Conservation (phyloP, 179 eudicot species). For the Silene coronaria region DNA sequence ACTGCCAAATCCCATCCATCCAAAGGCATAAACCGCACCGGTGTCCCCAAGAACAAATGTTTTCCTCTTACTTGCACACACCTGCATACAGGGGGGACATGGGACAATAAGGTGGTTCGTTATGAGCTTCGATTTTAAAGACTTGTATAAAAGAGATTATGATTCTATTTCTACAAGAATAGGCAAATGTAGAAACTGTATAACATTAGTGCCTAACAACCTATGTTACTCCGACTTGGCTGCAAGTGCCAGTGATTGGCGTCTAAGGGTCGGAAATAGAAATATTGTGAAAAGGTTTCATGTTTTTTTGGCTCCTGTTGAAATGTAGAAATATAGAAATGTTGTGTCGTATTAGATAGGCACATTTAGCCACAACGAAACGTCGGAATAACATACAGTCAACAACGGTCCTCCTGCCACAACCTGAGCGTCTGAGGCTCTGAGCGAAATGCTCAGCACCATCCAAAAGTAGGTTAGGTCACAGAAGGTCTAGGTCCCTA, state of each 20-base stretch:
- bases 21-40: constrained; percentile 76
- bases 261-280: not conserved
- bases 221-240: not conserved
- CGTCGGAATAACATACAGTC: too few species aligned
- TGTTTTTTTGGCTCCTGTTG: too few species aligned
- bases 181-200: too few species aligned
- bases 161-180: too few species aligned
- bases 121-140: too few species aligned
- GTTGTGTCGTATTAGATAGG: too few species aligned
- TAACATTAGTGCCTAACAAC: not conserved
- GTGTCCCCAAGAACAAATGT: constrained; percentile 72
- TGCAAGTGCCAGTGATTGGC: not conserved
- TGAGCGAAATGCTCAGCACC: not conserved
- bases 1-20: constrained; percentile 98
- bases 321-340: too few species aligned
- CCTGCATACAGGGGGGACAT: constrained; percentile 35
- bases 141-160: too few species aligned
- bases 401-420: not conserved
- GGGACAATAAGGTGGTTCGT: not conserved
- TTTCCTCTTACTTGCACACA: constrained; percentile 94
- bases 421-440: not conserved
- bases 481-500: not conserved
- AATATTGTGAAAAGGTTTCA: too few species aligned
- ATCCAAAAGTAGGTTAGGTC: not conserved
- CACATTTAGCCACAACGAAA: too few species aligned